Conservation (phyloP, 805 yeast genomes). For the Kockiozyma suomiensis region DNA sequence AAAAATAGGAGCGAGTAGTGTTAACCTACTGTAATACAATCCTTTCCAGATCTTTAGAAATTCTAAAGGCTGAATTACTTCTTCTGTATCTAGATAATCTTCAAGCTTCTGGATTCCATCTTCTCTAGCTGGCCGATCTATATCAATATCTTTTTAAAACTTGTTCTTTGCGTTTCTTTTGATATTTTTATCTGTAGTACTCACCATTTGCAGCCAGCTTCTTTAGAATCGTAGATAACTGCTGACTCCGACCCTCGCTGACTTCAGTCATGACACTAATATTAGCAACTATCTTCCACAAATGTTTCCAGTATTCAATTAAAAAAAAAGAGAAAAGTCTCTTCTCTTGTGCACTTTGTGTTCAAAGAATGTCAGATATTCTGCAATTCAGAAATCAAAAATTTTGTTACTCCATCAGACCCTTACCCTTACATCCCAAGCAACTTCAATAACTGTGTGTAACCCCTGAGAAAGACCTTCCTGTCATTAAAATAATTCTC, state of each 20-base stretch:
- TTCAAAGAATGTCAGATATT: no score
- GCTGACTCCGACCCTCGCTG: not conserved
- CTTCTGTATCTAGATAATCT: slow-evolving; percentile 10
- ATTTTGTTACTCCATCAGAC: not conserved
- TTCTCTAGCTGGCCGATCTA: slow-evolving; percentile 34
- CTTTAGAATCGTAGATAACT: slow-evolving; percentile 55
- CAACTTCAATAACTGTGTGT: not conserved
- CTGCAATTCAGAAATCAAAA: not conserved
- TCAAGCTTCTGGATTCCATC: slow-evolving; percentile 14
- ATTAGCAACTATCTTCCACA: not conserved
- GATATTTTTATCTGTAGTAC: no score
- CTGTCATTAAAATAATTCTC: no score
- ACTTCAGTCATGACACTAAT: not conserved
- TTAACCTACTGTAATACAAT: slow-evolving; percentile 57
- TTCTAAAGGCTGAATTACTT: slow-evolving; percentile 45
- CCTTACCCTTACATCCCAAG: slow-evolving; percentile 12
- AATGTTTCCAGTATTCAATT: no score
- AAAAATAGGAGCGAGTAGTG: no score
- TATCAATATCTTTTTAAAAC: not conserved
- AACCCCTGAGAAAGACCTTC: slow-evolving; percentile 4
- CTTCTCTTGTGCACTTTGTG: no score
- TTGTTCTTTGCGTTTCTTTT: not conserved
- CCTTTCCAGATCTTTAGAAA: slow-evolving; percentile 93
- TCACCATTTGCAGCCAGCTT: slow-evolving; percentile 76
- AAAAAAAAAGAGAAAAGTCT: no score